Base-by-base conservation (phyloP, 2,329 filamentous ascomycete genomes). In the Camillea tinctor region DNA sequence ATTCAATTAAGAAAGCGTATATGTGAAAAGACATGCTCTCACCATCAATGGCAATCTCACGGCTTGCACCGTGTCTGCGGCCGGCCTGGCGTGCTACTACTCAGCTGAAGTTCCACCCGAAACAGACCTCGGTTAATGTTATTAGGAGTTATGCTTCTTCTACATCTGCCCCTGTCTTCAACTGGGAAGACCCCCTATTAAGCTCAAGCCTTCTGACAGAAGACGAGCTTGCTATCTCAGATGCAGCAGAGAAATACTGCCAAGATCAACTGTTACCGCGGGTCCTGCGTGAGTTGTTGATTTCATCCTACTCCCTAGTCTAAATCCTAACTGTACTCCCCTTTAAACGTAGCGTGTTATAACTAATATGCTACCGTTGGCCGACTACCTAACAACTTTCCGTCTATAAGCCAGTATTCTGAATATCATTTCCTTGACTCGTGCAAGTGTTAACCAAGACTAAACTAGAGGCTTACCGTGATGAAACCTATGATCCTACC, bases 171-270 rank as follows among this genome's bases (percentile, higher is more conserved):
- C 66, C 72, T 11, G 66, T 68, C 20, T 98, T 97, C 75, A 88
- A 96, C 75, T 99, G 95, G 94, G 85, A 95, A 74, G 95, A 99
- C 73, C 93, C 95, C 20, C 81, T 99, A 60, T 84, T 83, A 23
- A 82, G 88, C 40, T 88, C 87, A 70, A 89, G 87, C 71, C 78
- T 97, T 51, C 84, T 93, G 70, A 97, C 93, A 1, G 91, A 96
- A 66, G 95, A 99, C 61, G 95, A 99, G 76, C 74, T 92, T 65
- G 92, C 93, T 15, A 94, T 99, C 66, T 84, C 90, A 50, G 92
- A 97, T 70, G 96, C 92, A 5, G 94, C 94, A 36, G 91, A 96
- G 76, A 85, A 91, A 62, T 99, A 98, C 73, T 98, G 93, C 74
- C 94, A 98, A 76, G 93, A 98, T 74, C 86, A 86, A 61, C 82